Percentiles rank a stretch among this genome's conserved stretches.
These are phyloP conservation scores for Lactarius indigo DNA, from an alignment of 768 basidiomycete genomes.

Conservation along the genomic window DNA sequence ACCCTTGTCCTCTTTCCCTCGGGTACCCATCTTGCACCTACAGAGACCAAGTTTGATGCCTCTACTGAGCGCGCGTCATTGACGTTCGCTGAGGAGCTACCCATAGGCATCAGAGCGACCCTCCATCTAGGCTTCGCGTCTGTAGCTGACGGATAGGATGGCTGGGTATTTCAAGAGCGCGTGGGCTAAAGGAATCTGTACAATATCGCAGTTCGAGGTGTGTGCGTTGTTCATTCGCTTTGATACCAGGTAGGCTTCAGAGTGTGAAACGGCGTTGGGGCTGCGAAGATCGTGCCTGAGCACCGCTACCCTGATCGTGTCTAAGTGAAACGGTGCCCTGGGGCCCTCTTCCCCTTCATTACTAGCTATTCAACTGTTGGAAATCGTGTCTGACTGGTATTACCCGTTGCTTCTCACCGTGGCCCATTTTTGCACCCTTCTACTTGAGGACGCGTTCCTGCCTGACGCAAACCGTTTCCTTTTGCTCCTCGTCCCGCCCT, in stretches of 20 bases:
- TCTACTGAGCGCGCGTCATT: conserved; percentile 64
- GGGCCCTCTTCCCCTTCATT: too few species aligned
- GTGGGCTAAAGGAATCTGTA: conserved; percentile 65
- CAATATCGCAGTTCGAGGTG: conserved; percentile 89
- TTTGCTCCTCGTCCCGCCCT: background rate
- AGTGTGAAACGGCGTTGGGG: background rate
- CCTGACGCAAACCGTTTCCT: background rate
- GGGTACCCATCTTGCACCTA: conserved; percentile 43
- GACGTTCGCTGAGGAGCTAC: conserved; percentile 53
- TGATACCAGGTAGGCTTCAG: background rate
- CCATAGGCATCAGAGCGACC: conserved; percentile 64
- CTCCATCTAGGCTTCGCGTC: conserved; percentile 65
- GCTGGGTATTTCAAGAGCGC: conserved; percentile 77
- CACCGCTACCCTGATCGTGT: background rate
- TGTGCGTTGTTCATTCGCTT: background rate
- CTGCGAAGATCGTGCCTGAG: background rate
- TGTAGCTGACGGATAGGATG: conserved; percentile 66
- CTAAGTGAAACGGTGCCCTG: background rate
- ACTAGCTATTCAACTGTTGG: too few species aligned
- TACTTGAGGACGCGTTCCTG: background rate
- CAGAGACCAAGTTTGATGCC: conserved; percentile 49
- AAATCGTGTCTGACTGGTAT: background rate
- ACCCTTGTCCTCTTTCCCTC: conserved; percentile 50
- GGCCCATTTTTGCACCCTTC: too few species aligned
- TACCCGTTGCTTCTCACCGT: background rate